Conservation (phyloP, 306 rosid genomes). For the Cyamopsis tetragonoloba region DNA sequence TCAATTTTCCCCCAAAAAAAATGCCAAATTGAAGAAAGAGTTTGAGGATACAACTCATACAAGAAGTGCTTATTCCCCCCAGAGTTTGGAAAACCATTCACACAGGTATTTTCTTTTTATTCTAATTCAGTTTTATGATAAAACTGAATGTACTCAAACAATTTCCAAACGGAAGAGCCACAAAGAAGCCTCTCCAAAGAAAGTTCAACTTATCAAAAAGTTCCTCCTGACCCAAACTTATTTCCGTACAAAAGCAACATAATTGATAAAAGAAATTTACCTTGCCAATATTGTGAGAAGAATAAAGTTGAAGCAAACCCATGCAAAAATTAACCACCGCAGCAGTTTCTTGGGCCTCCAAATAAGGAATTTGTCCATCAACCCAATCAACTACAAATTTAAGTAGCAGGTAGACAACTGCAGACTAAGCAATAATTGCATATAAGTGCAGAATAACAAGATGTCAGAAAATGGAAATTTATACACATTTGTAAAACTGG, state of each 20-base stretch:
- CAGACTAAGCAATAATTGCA: constrained; percentile 58
- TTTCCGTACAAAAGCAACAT: neutral
- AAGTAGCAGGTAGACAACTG: constrained; percentile 90
- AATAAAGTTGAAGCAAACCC: constrained; percentile 87
- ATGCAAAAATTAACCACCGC: constrained; percentile 73
- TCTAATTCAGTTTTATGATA: constrained; percentile 11
- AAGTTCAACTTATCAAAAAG: constrained; percentile 2
- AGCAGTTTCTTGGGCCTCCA: constrained; percentile 82
- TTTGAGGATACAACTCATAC: neutral
- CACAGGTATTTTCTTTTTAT: neutral
- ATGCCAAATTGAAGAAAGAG: constrained; percentile 3
- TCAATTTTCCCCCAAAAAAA: neutral
- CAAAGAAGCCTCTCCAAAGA: neutral
- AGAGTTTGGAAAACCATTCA: neutral
- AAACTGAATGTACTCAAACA: constrained; percentile 5
- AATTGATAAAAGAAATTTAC: constrained; percentile 36
- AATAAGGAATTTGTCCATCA: constrained; percentile 83
- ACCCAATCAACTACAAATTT: constrained; percentile 95
- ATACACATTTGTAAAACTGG: neutral
- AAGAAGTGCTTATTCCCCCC: neutral
- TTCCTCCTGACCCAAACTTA: neutral
- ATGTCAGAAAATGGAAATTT: constrained; percentile 4
- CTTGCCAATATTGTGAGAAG: constrained; percentile 94
- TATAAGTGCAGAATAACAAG: constrained; percentile 24
- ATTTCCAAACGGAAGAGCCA: neutral